These are phyloP conservation scores for Sarcodon sp. DNA, from an alignment of 768 basidiomycete genomes.

Conservation along the genomic window DNA sequence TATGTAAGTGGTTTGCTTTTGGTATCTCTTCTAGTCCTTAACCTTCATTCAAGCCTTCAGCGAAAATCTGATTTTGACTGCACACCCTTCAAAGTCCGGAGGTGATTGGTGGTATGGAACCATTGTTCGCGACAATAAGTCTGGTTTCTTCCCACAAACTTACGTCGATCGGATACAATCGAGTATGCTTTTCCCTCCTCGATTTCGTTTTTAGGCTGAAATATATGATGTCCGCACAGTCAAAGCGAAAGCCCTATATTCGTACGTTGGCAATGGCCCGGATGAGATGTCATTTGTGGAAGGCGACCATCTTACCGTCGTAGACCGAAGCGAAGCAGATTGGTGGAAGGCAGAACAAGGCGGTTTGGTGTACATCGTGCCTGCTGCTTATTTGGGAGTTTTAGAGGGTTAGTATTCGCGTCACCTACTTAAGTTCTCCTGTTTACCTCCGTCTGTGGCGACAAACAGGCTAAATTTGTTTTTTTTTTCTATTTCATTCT, in stretches of 20 bases:
- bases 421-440: slow-evolving; percentile 40
- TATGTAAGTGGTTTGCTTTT: slow-evolving; percentile 39
- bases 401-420: slow-evolving; percentile 76
- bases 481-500: slow-evolving; percentile 27
- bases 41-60: slow-evolving; percentile 43
- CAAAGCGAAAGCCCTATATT: slow-evolving; percentile 69
- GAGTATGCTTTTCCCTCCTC: slow-evolving; percentile 30
- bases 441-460: slow-evolving; percentile 35
- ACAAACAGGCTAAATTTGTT: slow-evolving; percentile 75
- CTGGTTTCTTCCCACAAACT: slow-evolving; percentile 84
- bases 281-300: slow-evolving; percentile 85
- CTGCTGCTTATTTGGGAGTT: slow-evolving; percentile 82
- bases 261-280: slow-evolving; percentile 52
- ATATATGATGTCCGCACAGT: slow-evolving; percentile 20
- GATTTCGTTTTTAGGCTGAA: slow-evolving; percentile 2
- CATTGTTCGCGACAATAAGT: slow-evolving; percentile 43
- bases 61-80: slow-evolving; percentile 65
- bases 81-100: slow-evolving; percentile 75
- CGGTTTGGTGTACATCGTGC: slow-evolving; percentile 82
- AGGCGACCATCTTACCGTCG: slow-evolving; percentile 64
- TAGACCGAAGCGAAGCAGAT: slow-evolving; percentile 73
- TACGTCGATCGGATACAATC: slow-evolving; percentile 67
- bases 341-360: slow-evolving; percentile 96
- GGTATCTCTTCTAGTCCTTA: slow-evolving; percentile 4
- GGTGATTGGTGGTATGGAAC: slow-evolving; percentile 94